Evolutionary conservation across 768 basidiomycete genomes (phyloP), one percentile per base, ranked within the genome.

Genomic region (Plicaturopsis crispa): DNA sequence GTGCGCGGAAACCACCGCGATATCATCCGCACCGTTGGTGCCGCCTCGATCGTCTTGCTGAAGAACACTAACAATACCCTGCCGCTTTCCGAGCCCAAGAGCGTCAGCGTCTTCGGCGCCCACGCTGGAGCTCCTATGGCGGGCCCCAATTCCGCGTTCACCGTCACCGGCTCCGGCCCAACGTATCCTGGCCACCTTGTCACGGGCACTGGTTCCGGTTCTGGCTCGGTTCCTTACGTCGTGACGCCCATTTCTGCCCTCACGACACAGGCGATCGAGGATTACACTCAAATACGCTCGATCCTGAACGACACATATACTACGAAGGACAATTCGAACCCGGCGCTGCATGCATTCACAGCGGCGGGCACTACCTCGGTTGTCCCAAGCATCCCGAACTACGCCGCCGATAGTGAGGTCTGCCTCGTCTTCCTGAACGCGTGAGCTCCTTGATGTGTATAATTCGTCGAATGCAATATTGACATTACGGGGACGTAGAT

Each of bases 41-140:
- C 66, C 0, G 64, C 62, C 4, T 65, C 65, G 0, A 71, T 66
- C 6, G 66, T 73, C 23, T 48, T 74, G 18, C 54, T 73, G 5
- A 74, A 74, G 53, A 73, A 73, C 43, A 43, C 56, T 8, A 31
- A 56, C 57, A 32, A 26, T 5, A 19, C 22, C 6, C 26, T 48
- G n/a, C 45, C 42, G 6, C 38, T 47, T 19, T 44, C 44, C n/a
- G 47, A 38, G 5, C 47, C 47, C 11, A 41, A 41, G 31, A 33
- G 11, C 10, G 30, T 32, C 16, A 4, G 24, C 3, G 16, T 43
- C 35, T 30, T 12, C n/a, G n/a, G n/a, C n/a, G n/a, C n/a, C n/a
- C n/a, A n/a, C n/a, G n/a, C n/a, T n/a, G n/a, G n/a, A n/a, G n/a
- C n/a, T n/a, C n/a, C n/a, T n/a, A n/a, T n/a, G n/a, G n/a, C n/a